Percentiles rank a stretch among this genome's conserved stretches.
Evolutionary conservation across 768 basidiomycete genomes (phyloP).

Genomic region (Psilocybe subaeruginosa): DNA sequence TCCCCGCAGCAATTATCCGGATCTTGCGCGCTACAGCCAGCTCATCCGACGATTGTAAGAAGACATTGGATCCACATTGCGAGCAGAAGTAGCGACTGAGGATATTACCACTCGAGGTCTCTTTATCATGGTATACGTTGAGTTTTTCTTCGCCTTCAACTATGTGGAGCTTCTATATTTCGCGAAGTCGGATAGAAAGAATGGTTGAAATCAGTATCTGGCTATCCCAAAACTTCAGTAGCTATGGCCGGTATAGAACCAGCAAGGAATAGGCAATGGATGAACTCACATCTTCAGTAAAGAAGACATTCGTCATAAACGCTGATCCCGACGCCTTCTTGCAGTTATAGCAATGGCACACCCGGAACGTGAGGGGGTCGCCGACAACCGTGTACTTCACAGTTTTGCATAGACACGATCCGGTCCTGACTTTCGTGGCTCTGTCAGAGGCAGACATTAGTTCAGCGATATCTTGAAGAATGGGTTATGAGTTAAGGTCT

Average conservation of each 20-base stretch:
- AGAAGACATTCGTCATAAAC: conserved; percentile 42
- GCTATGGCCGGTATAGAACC: neutral
- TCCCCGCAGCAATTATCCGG: conserved; percentile 30
- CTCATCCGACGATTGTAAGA: conserved; percentile 22
- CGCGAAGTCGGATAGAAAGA: no score
- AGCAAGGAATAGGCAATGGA: neutral
- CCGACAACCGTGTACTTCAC: conserved; percentile 38
- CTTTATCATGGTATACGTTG: conserved; percentile 27
- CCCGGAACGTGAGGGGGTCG: conserved; percentile 38
- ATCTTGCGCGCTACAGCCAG: conserved; percentile 16
- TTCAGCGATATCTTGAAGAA: neutral
- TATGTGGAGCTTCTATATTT: conserved; percentile 28
- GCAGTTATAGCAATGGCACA: conserved; percentile 48
- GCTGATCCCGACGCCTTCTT: conserved; percentile 44
- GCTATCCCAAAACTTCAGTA: no score
- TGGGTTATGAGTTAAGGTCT: neutral
- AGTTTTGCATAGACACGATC: conserved; percentile 41
- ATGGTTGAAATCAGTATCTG: no score
- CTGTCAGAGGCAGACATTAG: neutral
- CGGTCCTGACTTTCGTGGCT: conserved; percentile 20
- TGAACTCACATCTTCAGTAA: conserved; percentile 32
- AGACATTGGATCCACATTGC: conserved; percentile 39
- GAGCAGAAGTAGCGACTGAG: conserved; percentile 37
- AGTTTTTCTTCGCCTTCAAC: conserved; percentile 31
- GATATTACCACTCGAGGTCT: conserved; percentile 32